These are phyloP conservation scores for Chalaropsis ovoidea DNA, from an alignment of 2,329 filamentous ascomycete genomes.

Conservation along the genomic window DNA sequence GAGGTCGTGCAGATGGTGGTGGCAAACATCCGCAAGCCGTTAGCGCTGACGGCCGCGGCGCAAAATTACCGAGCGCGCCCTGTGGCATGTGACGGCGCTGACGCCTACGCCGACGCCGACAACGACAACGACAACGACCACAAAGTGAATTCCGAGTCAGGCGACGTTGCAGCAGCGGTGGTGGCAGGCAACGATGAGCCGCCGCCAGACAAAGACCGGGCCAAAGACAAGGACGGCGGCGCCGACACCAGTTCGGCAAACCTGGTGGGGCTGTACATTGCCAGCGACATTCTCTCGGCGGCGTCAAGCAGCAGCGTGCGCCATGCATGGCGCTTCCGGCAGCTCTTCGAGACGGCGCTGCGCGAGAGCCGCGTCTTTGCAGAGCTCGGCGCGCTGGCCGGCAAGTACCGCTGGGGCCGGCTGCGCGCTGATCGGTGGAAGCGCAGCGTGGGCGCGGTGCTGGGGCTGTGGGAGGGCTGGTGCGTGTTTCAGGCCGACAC, in stretches of 20 bases:
- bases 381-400: slow-evolving; percentile 61
- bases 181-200: neutral
- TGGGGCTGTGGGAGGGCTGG: slow-evolving; percentile 63
- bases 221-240: slow-evolving; percentile 32
- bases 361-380: slow-evolving; percentile 61
- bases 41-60: slow-evolving; percentile 50
- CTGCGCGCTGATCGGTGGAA: slow-evolving; percentile 78
- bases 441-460: slow-evolving; percentile 57
- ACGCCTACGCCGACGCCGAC: no score
- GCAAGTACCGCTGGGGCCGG: slow-evolving; percentile 65
- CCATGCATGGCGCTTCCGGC: slow-evolving; percentile 77
- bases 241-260: slow-evolving; percentile 62
- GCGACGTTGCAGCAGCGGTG: neutral
- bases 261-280: slow-evolving; percentile 69
- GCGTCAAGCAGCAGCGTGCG: slow-evolving; percentile 65
- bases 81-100: neutral
- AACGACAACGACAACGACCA: neutral
- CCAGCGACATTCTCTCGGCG: slow-evolving; percentile 68
- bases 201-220: neutral
- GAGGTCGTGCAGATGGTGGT: slow-evolving; percentile 88
- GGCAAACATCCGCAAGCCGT: slow-evolving; percentile 67
- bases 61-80: slow-evolving; percentile 42
- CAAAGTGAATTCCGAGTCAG: neutral
- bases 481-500: slow-evolving; percentile 63
- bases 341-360: slow-evolving; percentile 66